phyloP scores from a whole-genome alignment of 192 early-diverging fungal species.

The Geranomyces variabilis region DNA sequence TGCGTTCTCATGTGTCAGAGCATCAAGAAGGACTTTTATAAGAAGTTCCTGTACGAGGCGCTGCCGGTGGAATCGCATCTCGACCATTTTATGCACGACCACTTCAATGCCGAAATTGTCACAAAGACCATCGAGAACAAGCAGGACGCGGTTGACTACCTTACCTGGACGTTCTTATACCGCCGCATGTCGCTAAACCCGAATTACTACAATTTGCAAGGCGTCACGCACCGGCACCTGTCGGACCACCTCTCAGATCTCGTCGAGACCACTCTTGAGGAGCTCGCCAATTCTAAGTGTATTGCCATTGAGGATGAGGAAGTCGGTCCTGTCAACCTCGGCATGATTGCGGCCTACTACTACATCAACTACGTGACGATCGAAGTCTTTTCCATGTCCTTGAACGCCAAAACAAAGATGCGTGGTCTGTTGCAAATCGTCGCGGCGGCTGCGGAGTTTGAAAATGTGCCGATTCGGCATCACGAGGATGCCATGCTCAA shows the following conservation, averaged over 20 bases:
- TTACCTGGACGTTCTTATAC: conserved; percentile 99
- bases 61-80: conserved; percentile 94
- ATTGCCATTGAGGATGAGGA: conserved; percentile 64
- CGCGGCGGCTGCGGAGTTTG: conserved; percentile 91
- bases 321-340: conserved; percentile 83
- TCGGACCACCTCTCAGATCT: conserved; percentile 93
- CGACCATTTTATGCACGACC: conserved; percentile 93
- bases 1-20: conserved; percentile 94
- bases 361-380: conserved; percentile 94
- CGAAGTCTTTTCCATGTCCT: conserved; percentile 88
- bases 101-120: conserved; percentile 96
- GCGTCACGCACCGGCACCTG: conserved; percentile 83
- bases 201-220: conserved; percentile 87
- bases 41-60: conserved; percentile 96
- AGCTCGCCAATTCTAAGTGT: conserved; percentile 87
- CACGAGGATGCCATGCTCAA: conserved; percentile 84
- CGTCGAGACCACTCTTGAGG: conserved; percentile 87
- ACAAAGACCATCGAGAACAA: conserved; percentile 95
- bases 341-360: conserved; percentile 98
- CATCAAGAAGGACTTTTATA: conserved; percentile 96
- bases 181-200: conserved; percentile 95
- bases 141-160: conserved; percentile 98
- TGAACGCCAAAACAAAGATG: conserved; percentile 85
- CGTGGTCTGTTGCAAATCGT: conserved; percentile 92
- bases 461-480: conserved; percentile 88